Evolutionary conservation across 2,329 filamentous ascomycete species (phyloP).

Genomic region (Zymoseptoria pseudotritici): DNA sequence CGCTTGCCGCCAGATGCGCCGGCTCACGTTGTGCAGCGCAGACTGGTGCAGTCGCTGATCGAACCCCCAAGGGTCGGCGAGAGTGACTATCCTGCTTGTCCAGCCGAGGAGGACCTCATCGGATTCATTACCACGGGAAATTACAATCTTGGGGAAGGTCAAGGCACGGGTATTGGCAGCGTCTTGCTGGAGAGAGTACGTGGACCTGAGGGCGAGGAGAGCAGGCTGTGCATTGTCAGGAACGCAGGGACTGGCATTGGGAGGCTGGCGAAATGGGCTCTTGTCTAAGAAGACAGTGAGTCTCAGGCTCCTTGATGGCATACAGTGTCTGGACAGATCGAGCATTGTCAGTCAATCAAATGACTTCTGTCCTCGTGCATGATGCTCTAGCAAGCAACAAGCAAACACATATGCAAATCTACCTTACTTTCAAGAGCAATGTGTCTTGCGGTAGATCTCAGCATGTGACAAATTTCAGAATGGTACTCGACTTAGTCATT

Average conservation of each 20-base stretch:
- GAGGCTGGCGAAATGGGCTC: constrained; percentile 71
- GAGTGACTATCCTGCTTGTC: constrained; percentile 56
- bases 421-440: not conserved
- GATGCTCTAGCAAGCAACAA: too few relatives aligned
- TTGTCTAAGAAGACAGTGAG: constrained; percentile 32
- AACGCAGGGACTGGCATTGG: constrained; percentile 73
- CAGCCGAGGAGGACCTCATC: constrained; percentile 66
- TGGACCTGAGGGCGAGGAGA: constrained; percentile 36
- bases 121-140: constrained; percentile 87
- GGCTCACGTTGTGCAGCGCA: constrained; percentile 38
- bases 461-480: not conserved
- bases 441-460: not conserved
- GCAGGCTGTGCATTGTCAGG: constrained; percentile 66
- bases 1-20: constrained; percentile 29
- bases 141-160: constrained; percentile 70
- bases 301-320: too few relatives aligned
- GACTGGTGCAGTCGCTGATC: constrained; percentile 36
- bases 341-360: too few relatives aligned
- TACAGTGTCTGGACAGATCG: too few relatives aligned
- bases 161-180: constrained; percentile 66
- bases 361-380: too few relatives aligned
- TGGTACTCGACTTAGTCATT: not conserved
- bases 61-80: constrained; percentile 35
- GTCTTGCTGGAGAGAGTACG: constrained; percentile 55
- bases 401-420: not conserved